A percentile compares a stretch with the other conserved stretches of the same genome.
Conservation (phyloP, 164 flowering plant species). For the Annona squamosa region DNA sequence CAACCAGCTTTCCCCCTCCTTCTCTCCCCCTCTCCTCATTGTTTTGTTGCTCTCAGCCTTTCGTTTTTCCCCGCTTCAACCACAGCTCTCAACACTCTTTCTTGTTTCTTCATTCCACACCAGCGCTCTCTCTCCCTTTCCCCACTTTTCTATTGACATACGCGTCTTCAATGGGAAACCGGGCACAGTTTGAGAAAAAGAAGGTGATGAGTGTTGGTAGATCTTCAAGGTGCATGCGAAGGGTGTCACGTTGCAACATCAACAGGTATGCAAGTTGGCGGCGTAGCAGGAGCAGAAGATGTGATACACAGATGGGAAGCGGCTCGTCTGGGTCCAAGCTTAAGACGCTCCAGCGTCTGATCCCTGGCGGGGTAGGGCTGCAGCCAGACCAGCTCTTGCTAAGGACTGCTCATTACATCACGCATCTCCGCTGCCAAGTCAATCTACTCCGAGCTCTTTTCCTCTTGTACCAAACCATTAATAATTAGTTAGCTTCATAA, state of each 20-base stretch:
- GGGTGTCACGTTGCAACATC: neutral
- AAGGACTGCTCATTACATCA: slow-evolving; percentile 55
- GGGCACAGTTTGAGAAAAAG: neutral
- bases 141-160: no score
- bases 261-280: neutral
- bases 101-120: neutral
- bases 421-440: slow-evolving; percentile 53
- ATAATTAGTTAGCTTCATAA: no score
- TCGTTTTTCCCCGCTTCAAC: no score
- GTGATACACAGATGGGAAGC: neutral
- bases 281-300: neutral
- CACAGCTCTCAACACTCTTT: no score
- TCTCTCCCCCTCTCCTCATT: slow-evolving; percentile 1
- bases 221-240: no score
- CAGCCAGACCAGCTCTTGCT: slow-evolving; percentile 47
- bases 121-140: neutral
- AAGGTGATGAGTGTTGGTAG: neutral
- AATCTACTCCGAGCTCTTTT: slow-evolving; percentile 50
- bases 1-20: neutral
- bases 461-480: slow-evolving; percentile 15
- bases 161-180: no score
- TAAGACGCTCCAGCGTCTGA: slow-evolving; percentile 42
- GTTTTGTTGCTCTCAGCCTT: neutral
- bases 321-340: slow-evolving; percentile 34
- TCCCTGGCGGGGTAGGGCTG: slow-evolving; percentile 58